Evolutionary conservation across 164 flowering plant genomes (phyloP), one percentile per base, ranked within the genome.

Genomic region (Chloranthus sessilifolius): DNA sequence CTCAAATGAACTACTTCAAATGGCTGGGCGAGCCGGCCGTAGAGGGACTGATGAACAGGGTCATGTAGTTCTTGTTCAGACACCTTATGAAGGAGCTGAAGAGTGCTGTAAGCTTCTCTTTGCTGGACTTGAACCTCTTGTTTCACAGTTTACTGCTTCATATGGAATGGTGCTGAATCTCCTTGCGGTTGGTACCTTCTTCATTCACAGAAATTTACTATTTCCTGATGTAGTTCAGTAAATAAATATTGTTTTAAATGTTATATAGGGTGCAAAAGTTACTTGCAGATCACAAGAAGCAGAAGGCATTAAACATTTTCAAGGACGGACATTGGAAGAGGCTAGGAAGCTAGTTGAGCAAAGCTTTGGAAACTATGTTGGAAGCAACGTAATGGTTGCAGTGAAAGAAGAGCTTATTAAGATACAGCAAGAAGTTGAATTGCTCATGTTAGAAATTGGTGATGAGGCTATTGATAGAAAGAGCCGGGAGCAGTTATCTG

Each of bases 11-110:
- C 71, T 92, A 52, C 80, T 88, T 52, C 98, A 91, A 59, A 91
- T 91, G 98, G 98, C 98, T 54, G 98, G 98, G 6, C 86, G 98
- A 61, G 94, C 98, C 69, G 98, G 98, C 41, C 96, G 96, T 43
- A 70, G 96, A 67, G 98, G 98, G 43, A 88, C 74, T 55, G 98
- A 92, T 72, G 74, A 79, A 58, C 70, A 50, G 68, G 98, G 96
- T 30, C 82, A 88, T 70, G 96, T 73, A 15, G 96, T 92, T 46
- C 75, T 88, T 60, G 66, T 92, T 58, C 98, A 92, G 63, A 80
- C 90, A 61, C 83, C 95, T 25, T 73, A 58, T 71, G 98, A 92
- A 72, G 98, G 95, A 46, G 86, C 96, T 45, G 95, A 92, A 67
- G 94, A 88, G 53, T 68, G 95, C 74, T 91, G 95, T 77, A 83